phyloP scores from a whole-genome alignment of 768 basidiomycete species.

The Neoboletus subvelutipes region DNA sequence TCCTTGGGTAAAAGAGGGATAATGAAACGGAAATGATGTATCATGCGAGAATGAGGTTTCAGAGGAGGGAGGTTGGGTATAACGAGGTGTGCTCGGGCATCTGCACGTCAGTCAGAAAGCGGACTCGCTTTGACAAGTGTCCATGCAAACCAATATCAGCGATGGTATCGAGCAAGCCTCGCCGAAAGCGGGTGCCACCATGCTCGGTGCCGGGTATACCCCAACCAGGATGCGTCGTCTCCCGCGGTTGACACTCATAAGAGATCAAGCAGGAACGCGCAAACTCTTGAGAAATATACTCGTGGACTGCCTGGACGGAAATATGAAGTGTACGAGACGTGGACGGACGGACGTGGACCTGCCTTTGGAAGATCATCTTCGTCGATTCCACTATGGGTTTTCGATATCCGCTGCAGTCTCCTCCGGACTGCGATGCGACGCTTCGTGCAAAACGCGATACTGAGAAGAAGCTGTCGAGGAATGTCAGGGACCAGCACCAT shows the following conservation, averaged over 20 bases:
- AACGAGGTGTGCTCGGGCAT: conserved; percentile 65
- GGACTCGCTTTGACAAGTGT: not conserved
- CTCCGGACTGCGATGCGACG: conserved; percentile 65
- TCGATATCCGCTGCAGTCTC: conserved; percentile 67
- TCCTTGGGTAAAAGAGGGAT: conserved; percentile 58
- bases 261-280: conserved; percentile 70
- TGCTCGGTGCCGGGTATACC: conserved; percentile 66
- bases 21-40: conserved; percentile 79
- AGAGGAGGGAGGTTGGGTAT: conserved; percentile 70
- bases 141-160: conserved; percentile 57
- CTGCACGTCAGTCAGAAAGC: conserved; percentile 36
- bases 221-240: conserved; percentile 70
- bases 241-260: conserved; percentile 69
- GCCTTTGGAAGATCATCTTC: conserved; percentile 63
- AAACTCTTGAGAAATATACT: conserved; percentile 72
- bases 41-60: conserved; percentile 73
- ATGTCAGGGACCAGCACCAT: not conserved
- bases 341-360: not conserved
- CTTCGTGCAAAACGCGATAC: conserved; percentile 63
- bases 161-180: conserved; percentile 69
- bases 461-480: conserved; percentile 47
- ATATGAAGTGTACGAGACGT: not conserved
- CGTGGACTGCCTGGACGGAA: conserved; percentile 53
- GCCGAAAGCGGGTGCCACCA: conserved; percentile 62
- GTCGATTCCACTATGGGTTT: conserved; percentile 51